Evolutionary conservation across 352 stramenopile genomes (phyloP).

Genomic region (Globisporangium megalacanthum): DNA sequence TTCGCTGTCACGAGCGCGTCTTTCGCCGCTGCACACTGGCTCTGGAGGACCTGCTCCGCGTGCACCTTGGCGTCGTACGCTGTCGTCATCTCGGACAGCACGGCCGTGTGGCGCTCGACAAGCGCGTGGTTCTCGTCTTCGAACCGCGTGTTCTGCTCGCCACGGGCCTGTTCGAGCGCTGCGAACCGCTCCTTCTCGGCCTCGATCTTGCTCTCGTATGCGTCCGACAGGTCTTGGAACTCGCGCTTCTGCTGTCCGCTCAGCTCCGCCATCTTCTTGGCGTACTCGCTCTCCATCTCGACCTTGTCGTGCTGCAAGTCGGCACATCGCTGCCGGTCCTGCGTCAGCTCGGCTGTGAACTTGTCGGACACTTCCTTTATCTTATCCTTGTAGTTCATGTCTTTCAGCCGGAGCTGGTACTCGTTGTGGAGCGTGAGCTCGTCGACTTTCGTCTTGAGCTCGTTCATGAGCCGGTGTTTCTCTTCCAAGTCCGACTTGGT

Average conservation of each 20-base stretch:
- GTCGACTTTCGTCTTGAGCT: slow-evolving; percentile 94
- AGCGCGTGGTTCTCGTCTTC: slow-evolving; percentile 76
- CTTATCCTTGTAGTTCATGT: slow-evolving; percentile 95
- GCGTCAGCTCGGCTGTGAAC: slow-evolving; percentile 91
- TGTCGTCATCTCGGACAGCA: slow-evolving; percentile 89
- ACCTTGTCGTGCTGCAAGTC: slow-evolving; percentile 88
- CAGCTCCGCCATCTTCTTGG: slow-evolving; percentile 90
- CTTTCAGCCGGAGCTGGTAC: slow-evolving; percentile 92
- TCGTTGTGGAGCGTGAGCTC: slow-evolving; percentile 93
- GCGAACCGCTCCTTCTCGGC: slow-evolving; percentile 87
- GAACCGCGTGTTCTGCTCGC: slow-evolving; percentile 63
- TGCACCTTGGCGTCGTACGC: slow-evolving; percentile 90
- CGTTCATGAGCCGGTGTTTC: slow-evolving; percentile 88
- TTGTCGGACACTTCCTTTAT: slow-evolving; percentile 95
- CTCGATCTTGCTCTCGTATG: slow-evolving; percentile 90
- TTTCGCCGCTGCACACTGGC: slow-evolving; percentile 52
- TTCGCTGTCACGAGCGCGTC: slow-evolving; percentile 81
- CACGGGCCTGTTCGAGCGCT: slow-evolving; percentile 68
- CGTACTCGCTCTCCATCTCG: slow-evolving; percentile 89
- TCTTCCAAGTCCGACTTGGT: slow-evolving; percentile 93
- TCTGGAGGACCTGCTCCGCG: slow-evolving; percentile 76
- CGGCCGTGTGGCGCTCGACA: slow-evolving; percentile 76
- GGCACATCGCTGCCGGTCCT: slow-evolving; percentile 88
- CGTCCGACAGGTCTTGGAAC: slow-evolving; percentile 87
- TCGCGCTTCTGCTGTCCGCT: slow-evolving; percentile 84